Percentiles rank a stretch among this genome's conserved stretches.
Evolutionary conservation across 1,284 basidiomycete species (phyloP).

Genomic region (Thelephora terrestris): DNA sequence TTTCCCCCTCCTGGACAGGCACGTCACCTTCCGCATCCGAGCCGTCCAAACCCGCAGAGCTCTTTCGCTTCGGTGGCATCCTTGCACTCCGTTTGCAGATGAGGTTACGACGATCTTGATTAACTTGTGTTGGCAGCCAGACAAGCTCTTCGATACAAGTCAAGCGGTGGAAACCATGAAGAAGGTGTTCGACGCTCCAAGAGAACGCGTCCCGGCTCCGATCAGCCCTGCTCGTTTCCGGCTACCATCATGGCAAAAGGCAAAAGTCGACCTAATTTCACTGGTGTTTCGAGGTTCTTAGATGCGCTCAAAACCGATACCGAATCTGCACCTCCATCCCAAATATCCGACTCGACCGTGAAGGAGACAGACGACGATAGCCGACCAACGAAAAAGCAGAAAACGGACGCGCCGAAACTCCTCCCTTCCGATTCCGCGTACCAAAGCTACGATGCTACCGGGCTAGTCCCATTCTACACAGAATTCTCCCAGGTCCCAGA

Average conservation of each 20-base stretch:
- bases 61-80: no score
- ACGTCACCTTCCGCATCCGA: no score
- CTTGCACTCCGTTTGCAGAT: not conserved
- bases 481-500: conserved; percentile 57
- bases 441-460: conserved; percentile 54
- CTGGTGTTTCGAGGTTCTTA: conserved; percentile 42
- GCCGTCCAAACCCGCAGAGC: no score
- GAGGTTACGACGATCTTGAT: not conserved
- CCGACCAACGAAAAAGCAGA: conserved; percentile 24
- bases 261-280: conserved; percentile 31
- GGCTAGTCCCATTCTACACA: conserved; percentile 62
- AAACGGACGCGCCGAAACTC: conserved; percentile 15
- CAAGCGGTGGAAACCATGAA: no score
- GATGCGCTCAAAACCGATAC: conserved; percentile 17
- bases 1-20: no score
- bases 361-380: conserved; percentile 1
- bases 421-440: conserved; percentile 17
- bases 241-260: conserved; percentile 22
- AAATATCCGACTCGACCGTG: conserved; percentile 1
- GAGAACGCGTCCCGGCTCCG: no score
- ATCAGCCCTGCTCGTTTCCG: no score
- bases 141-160: no score
- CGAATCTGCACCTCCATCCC: conserved; percentile 1
- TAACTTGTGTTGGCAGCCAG: no score
- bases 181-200: not conserved